Conservation (phyloP, 257 asterid species). For the Solanum gandarillasii region DNA sequence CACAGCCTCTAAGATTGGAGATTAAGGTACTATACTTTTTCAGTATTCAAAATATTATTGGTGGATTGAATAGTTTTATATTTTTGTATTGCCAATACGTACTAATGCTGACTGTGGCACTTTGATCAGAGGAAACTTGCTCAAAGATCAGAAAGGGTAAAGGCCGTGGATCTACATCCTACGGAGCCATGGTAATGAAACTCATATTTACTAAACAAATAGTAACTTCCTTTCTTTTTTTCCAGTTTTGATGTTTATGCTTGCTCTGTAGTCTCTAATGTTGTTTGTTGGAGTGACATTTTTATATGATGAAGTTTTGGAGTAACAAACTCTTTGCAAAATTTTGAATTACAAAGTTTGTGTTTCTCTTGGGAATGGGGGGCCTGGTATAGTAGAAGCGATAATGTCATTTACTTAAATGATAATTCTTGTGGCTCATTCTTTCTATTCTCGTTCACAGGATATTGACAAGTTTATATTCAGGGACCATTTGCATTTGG, state of each 20-base stretch:
- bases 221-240: neutral
- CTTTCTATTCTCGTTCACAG: conserved; percentile 23
- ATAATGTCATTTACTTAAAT: neutral
- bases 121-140: conserved; percentile 48
- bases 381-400: neutral
- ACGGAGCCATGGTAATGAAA: conserved; percentile 56
- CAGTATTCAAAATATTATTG: neutral
- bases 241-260: neutral
- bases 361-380: neutral
- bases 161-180: conserved; percentile 62
- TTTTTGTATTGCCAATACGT: neutral
- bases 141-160: conserved; percentile 63
- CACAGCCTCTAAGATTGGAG: conserved; percentile 10
- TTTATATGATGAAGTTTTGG: neutral
- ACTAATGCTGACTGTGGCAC: conserved; percentile 13
- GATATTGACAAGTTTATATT: conserved; percentile 65
- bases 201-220: neutral
- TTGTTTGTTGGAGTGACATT: neutral
- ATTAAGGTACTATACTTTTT: neutral
- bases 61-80: neutral
- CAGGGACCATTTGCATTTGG: conserved; percentile 69
- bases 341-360: neutral
- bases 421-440: neutral
- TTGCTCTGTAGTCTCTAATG: neutral
- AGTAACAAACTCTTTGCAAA: neutral